A percentile compares a stretch with the other conserved stretches of the same genome.
Conservation (phyloP, 768 basidiomycete species). For the Hortiboletus flavorubellus region DNA sequence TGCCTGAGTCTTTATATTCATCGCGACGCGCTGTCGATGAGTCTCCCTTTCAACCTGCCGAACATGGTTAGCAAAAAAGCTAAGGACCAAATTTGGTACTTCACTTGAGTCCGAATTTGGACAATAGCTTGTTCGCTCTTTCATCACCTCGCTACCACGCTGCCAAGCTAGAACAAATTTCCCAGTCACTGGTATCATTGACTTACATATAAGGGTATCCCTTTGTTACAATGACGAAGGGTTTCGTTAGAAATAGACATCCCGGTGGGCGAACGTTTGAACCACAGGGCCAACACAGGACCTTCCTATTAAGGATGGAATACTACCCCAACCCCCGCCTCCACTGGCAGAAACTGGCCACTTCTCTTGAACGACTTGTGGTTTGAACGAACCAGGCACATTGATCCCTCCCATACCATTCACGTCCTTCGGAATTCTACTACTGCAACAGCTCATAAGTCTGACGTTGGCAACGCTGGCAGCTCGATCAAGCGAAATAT, state of each 20-base stretch:
- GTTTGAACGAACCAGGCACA: neutral
- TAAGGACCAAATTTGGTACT: conserved; percentile 21
- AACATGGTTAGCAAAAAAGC: conserved; percentile 17
- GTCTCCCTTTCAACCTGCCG: conserved; percentile 28
- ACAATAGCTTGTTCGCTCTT: conserved; percentile 22
- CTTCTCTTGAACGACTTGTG: neutral
- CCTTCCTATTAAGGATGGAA: neutral
- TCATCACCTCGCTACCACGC: neutral
- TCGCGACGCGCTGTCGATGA: neutral
- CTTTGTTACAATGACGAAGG: conserved; percentile 18
- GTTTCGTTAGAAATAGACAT: neutral
- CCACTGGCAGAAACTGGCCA: neutral
- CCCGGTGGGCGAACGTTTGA: neutral
- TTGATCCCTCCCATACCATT: neutral
- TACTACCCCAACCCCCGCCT: neutral
- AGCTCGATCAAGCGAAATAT: neutral
- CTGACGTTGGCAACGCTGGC: neutral
- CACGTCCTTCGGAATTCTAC: neutral
- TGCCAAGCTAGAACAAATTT: neutral
- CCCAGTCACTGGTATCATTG: neutral
- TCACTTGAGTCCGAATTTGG: conserved; percentile 28
- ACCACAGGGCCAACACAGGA: neutral
- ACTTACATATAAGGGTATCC: conserved; percentile 16
- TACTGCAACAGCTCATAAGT: neutral
- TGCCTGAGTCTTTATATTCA: conserved; percentile 24